A percentile compares a stretch with the other conserved stretches of the same genome.
Conservation (phyloP, 345 rosid genomes). For the Garcia nutans region DNA sequence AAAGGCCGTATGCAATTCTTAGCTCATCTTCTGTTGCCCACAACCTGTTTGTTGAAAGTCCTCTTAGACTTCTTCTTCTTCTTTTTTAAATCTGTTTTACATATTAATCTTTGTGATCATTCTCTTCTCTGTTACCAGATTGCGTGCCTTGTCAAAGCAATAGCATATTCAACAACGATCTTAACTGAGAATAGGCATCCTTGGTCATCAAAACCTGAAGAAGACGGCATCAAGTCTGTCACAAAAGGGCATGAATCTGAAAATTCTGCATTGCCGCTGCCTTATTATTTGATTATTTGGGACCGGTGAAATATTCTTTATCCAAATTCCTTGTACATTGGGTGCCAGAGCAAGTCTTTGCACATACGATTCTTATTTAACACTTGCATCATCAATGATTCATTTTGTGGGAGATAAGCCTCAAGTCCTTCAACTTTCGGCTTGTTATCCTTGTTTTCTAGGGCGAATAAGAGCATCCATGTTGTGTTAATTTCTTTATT, state of each 20-base stretch:
- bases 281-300: not conserved
- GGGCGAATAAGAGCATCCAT: not conserved
- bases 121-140: conserved; percentile 20
- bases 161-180: not conserved
- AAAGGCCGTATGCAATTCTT: no score
- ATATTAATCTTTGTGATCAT: conserved; percentile 5
- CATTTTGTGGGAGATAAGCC: not conserved
- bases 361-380: not conserved
- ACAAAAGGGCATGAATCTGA: not conserved
- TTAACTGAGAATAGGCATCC: not conserved
- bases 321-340: not conserved
- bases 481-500: not conserved
- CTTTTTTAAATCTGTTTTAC: not conserved
- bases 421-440: not conserved
- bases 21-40: no score
- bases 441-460: not conserved
- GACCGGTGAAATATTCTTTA: not conserved
- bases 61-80: no score
- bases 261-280: not conserved
- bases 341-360: not conserved
- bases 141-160: conserved; percentile 10
- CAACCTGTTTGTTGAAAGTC: no score
- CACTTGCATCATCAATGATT: not conserved
- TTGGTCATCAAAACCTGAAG: conserved; percentile 7
- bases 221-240: conserved; percentile 2